Base-by-base conservation (phyloP, 164 flowering plant genomes). In the Houttuynia cordata region DNA sequence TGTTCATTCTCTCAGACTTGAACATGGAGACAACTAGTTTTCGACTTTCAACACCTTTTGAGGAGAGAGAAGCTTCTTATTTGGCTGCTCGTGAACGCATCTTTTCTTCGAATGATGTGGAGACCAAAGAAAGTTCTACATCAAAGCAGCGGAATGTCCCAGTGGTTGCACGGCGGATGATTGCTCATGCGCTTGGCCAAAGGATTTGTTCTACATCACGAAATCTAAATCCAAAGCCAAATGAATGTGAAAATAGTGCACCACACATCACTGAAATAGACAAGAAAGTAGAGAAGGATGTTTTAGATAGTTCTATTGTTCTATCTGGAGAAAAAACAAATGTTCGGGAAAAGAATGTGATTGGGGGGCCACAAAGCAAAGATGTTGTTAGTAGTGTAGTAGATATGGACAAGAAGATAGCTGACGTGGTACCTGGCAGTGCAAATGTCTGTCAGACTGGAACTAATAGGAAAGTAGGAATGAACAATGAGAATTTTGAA, bases 141-240 rank as follows among this genome's bases (percentile, higher is more conserved):
- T 81, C 80, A 64, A 87, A 73, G 76, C 95, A 95, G 69, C 74
- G 82, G 50, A 78, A 64, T 51, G 64, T 72, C 63, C 96, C 95
- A 73, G 87, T 73, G 53, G 98, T 89, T 74, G 98, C 96, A 53
- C 92, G 78, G 19, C 82, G 98, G 24, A 88, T 92, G 98, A 92
- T 92, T 72, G 87, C 88, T 30, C 96, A 83, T 81, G 96, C 96
- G 0, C 79, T 92, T 30, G 98, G 98, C 53, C 81, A 79, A 66
- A 80, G 74, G 74, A 69, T 79, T 42, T 24, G 19, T 60, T 24
- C 66, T n/a, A 68, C 60, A 54, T 53, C 63, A 24, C 15, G 58
- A 9, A 55, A 56, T 50, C 75, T 49, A 70, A 61, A 40, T 24
- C 1, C 17, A 8, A 39, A 47, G 22, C 19, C 40, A 51, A 55